These are phyloP conservation scores for Eragrostis curvula DNA, from an alignment of 176 grass and related monocot genomes.

Conservation along the genomic window DNA sequence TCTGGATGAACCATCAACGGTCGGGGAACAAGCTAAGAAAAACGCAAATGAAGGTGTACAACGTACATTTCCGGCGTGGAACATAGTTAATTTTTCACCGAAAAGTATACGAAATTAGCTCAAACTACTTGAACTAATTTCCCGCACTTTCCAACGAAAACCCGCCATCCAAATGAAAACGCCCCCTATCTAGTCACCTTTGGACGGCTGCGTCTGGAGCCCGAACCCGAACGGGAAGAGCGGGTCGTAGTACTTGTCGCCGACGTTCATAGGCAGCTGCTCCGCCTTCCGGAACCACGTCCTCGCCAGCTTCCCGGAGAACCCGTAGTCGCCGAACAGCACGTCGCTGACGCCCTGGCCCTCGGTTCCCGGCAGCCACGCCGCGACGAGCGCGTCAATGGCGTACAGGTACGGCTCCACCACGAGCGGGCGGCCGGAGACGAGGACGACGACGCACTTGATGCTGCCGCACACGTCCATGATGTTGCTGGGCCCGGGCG, in stretches of 20 bases:
- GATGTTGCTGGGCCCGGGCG: conserved; percentile 59
- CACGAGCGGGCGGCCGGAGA: conserved; percentile 83
- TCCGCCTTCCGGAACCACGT: conserved; percentile 92
- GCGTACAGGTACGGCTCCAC: conserved; percentile 64
- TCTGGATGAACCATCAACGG: too few relatives aligned
- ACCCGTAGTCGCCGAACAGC: conserved; percentile 83
- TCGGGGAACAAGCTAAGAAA: too few relatives aligned
- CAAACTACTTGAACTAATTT: too few relatives aligned
- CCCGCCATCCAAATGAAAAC: too few relatives aligned
- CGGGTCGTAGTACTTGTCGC: conserved; percentile 78
- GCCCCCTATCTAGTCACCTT: too few relatives aligned
- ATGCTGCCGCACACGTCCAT: conserved; percentile 59
- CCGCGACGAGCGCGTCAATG: conserved; percentile 82
- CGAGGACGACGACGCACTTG: conserved; percentile 74
- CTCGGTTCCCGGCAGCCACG: conserved; percentile 85
- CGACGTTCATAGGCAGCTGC: conserved; percentile 91
- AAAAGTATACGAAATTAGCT: too few relatives aligned
- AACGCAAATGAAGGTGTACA: too few relatives aligned
- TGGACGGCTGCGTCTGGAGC: conserved; percentile 17
- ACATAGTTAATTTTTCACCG: too few relatives aligned
- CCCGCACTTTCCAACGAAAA: too few relatives aligned
- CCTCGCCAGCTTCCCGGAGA: conserved; percentile 69
- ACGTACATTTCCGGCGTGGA: too few relatives aligned
- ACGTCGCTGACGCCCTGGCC: conserved; percentile 85
- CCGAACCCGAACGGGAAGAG: conserved; percentile 79